These are phyloP conservation scores for Trifolium fragiferum DNA, from an alignment of 306 rosid genomes.

Conservation along the genomic window DNA sequence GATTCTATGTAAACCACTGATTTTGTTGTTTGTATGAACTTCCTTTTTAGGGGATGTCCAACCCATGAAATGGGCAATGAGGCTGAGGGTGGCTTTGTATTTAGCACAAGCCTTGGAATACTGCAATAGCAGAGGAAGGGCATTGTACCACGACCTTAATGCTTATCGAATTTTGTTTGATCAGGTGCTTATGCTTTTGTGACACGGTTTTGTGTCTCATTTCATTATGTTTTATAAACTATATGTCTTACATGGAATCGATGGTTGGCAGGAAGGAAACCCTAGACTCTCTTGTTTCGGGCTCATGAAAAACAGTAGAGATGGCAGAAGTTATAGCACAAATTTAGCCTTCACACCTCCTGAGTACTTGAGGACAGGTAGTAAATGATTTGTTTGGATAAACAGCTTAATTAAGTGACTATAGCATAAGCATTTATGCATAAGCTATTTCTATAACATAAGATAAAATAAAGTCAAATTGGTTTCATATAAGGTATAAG, in stretches of 20 bases:
- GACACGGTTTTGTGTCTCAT: slow-evolving; percentile 19
- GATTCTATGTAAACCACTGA: slow-evolving; percentile 15
- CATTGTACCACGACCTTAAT: slow-evolving; percentile 95
- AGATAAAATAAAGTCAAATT: neutral
- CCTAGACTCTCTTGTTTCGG: slow-evolving; percentile 98
- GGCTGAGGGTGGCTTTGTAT: slow-evolving; percentile 96
- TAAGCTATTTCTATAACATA: neutral
- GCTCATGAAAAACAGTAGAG: slow-evolving; percentile 98
- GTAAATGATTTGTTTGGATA: slow-evolving; percentile 3
- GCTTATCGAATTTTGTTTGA: slow-evolving; percentile 95
- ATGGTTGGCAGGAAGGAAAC: slow-evolving; percentile 73
- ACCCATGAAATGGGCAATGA: slow-evolving; percentile 99
- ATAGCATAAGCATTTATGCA: neutral
- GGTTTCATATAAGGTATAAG: neutral
- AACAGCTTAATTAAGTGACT: neutral
- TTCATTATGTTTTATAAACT: slow-evolving; percentile 31
- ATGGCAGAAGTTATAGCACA: slow-evolving; percentile 96
- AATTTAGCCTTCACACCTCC: slow-evolving; percentile 99
- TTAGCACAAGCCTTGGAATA: slow-evolving; percentile 95
- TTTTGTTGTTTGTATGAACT: slow-evolving; percentile 46
- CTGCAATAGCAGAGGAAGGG: slow-evolving; percentile 85
- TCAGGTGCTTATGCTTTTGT: slow-evolving; percentile 55
- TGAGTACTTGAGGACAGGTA: slow-evolving; percentile 96
- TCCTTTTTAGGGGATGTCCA: slow-evolving; percentile 79
- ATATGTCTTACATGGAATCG: slow-evolving; percentile 30